These are phyloP conservation scores for Nemania sp. DNA, from an alignment of 2,329 filamentous ascomycete genomes.

Conservation along the genomic window DNA sequence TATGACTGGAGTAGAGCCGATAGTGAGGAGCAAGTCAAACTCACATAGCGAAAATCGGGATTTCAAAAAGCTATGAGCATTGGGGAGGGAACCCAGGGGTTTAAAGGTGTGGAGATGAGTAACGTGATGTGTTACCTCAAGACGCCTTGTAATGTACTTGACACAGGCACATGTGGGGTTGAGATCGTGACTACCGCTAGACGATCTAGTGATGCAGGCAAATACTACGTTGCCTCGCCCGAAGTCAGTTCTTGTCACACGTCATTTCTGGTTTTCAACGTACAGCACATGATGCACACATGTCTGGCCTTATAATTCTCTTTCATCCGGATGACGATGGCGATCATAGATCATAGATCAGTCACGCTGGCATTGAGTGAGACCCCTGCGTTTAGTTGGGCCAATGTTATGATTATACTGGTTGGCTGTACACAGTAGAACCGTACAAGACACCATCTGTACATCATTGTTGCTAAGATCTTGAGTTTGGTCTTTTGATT, in stretches of 20 bases:
- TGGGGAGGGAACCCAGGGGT: too few relatives aligned
- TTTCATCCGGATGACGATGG: too few relatives aligned
- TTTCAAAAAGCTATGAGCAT: too few relatives aligned
- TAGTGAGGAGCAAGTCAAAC: too few relatives aligned
- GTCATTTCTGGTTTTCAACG: not conserved
- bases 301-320: not conserved
- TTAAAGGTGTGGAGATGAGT: not conserved
- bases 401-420: not conserved
- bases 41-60: too few relatives aligned
- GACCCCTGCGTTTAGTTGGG: not conserved
- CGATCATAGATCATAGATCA: too few relatives aligned
- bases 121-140: not conserved
- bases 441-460: too few relatives aligned
- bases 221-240: constrained; percentile 11
- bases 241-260: not conserved
- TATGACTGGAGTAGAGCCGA: too few relatives aligned
- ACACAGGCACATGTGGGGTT: not conserved
- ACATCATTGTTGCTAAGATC: not conserved
- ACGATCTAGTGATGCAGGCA: not conserved
- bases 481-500: not conserved
- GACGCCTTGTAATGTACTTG: too few relatives aligned
- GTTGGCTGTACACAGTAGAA: too few relatives aligned
- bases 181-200: not conserved
- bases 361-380: not conserved
- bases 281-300: not conserved